Percentiles rank a stretch among this genome's conserved stretches.
These are phyloP conservation scores for Stagonosporopsis cucurbitacearum DNA, from an alignment of 2,329 filamentous ascomycete genomes.

Conservation along the genomic window DNA sequence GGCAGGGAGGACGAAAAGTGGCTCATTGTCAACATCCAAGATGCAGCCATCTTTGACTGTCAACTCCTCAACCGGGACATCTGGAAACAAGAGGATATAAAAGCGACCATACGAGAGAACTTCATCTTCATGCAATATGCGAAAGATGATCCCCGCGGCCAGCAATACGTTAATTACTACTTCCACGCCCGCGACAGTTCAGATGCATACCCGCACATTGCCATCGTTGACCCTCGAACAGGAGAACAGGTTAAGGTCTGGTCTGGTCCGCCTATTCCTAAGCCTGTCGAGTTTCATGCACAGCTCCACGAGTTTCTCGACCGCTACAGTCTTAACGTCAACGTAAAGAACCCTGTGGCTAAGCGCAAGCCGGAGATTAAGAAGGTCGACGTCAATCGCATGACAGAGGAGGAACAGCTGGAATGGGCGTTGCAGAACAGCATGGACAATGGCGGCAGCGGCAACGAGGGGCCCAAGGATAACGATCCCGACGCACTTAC, in stretches of 20 bases:
- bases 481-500: slow-evolving; percentile 90
- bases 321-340: slow-evolving; percentile 85
- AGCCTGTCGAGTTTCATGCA: slow-evolving; percentile 80
- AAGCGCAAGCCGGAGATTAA: slow-evolving; percentile 75
- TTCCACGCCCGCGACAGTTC: slow-evolving; percentile 78
- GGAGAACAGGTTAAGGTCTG: slow-evolving; percentile 97
- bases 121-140: slow-evolving; percentile 96
- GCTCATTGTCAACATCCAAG: slow-evolving; percentile 95
- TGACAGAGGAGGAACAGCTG: slow-evolving; percentile 98
- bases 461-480: slow-evolving; percentile 59
- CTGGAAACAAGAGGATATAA: slow-evolving; percentile 86
- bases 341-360: slow-evolving; percentile 92
- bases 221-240: slow-evolving; percentile 92
- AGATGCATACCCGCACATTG: slow-evolving; percentile 95
- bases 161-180: slow-evolving; percentile 89
- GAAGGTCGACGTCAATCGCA: slow-evolving; percentile 77
- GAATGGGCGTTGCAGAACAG: slow-evolving; percentile 93
- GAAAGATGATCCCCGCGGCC: slow-evolving; percentile 79
- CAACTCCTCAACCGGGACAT: slow-evolving; percentile 93
- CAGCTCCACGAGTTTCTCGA: slow-evolving; percentile 97
- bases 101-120: slow-evolving; percentile 83
- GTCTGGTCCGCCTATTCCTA: slow-evolving; percentile 82
- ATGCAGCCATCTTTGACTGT: slow-evolving; percentile 91
- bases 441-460: slow-evolving; percentile 61
- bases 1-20: slow-evolving; percentile 91